Conservation (phyloP, 768 basidiomycete genomes). For the Trametes punicea region DNA sequence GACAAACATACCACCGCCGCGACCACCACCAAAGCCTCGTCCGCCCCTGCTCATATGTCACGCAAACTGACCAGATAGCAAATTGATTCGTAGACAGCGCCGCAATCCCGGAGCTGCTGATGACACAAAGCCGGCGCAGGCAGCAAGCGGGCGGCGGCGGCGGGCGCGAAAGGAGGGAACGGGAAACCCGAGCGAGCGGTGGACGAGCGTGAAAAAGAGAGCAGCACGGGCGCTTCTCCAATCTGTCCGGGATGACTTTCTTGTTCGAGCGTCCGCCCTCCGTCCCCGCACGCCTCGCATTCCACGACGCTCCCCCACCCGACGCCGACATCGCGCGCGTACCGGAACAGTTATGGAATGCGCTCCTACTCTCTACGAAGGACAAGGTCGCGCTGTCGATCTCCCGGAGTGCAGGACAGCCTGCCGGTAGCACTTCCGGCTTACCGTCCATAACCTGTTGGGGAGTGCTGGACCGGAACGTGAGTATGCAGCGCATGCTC, state of each 20-base stretch:
- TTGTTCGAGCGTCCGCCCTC: conserved; percentile 22
- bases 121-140: background rate
- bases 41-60: conserved; percentile 51
- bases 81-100: background rate
- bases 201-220: conserved; percentile 18
- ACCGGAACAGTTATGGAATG: conserved; percentile 14
- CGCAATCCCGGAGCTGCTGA: background rate
- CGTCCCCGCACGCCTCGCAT: conserved; percentile 2
- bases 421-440: background rate
- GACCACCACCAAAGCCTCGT: conserved; percentile 48
- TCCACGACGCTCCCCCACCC: conserved; percentile 6
- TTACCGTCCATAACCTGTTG: conserved; percentile 29
- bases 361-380: background rate
- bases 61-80: background rate
- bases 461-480: conserved; percentile 37
- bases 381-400: conserved; percentile 16
- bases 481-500: conserved; percentile 25
- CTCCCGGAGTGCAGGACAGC: conserved; percentile 1
- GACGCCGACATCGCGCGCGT: conserved; percentile 7
- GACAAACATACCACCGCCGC: conserved; percentile 46
- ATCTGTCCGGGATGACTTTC: conserved; percentile 19
- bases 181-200: conserved; percentile 10
- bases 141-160: background rate
- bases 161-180: background rate
- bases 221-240: conserved; percentile 12